These are phyloP conservation scores for Astrothelium subdiscretum DNA, from an alignment of 495 filamentous ascomycete species.

Conservation along the genomic window DNA sequence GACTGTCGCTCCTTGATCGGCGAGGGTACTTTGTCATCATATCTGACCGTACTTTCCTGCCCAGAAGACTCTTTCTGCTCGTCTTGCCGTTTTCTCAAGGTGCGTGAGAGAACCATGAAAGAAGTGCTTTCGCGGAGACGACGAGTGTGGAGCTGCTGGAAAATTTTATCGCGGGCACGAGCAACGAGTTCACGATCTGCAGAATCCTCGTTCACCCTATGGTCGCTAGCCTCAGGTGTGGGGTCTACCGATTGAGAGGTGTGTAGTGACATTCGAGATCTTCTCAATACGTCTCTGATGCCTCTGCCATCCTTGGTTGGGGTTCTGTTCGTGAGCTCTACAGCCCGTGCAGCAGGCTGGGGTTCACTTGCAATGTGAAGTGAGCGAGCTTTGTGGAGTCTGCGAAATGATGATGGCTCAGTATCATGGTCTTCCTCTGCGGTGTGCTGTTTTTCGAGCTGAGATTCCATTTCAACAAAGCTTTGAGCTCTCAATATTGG, in stretches of 20 bases:
- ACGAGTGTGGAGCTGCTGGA: slow-evolving; percentile 22
- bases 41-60: not conserved
- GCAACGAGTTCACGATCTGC: slow-evolving; percentile 3
- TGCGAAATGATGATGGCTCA: not conserved
- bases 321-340: not conserved
- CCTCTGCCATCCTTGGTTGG: not conserved
- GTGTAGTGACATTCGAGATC: not conserved
- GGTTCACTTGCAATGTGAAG: not conserved
- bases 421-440: not conserved
- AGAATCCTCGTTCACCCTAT: slow-evolving; percentile 8
- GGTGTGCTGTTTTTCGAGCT: not conserved
- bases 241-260: slow-evolving; percentile 3
- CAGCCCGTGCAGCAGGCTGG: not conserved
- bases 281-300: not conserved
- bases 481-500: not conserved
- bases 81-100: not conserved
- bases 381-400: not conserved
- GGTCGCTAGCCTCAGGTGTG: slow-evolving; percentile 1
- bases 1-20: not conserved
- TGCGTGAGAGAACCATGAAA: slow-evolving; percentile 1
- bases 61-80: not conserved
- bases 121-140: not conserved
- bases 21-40: not conserved
- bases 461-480: not conserved
- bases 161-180: slow-evolving; percentile 18